Base-by-base conservation (phyloP, 2,329 filamentous ascomycete genomes). In the Bipolaris oryzae region DNA sequence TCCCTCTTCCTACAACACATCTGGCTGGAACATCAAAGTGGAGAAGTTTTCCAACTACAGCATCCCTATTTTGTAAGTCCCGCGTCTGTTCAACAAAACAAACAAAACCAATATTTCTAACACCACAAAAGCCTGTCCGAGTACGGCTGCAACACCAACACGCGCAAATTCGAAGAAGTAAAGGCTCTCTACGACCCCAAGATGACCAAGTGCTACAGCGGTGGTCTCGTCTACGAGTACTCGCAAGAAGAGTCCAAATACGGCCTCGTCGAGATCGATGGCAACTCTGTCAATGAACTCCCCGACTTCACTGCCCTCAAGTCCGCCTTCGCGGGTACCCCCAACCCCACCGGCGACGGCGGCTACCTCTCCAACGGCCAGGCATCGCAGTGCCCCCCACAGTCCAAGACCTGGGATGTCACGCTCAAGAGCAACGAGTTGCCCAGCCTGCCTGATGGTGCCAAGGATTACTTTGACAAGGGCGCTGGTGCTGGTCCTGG, bases 191-290 rank as follows among this genome's bases (percentile, higher is more conserved):
- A 97, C 88, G 85, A 81, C 78, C 78, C 77, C 18, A 76, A 96
- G 58, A 98, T 98, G 94, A 92, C 89, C 7, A 68, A 77, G 16
- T 92, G 97, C 70, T 98, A 96, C 85, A 97, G 93, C 38, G 95
- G 95, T 70, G 95, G 95, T 76, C 85, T 99, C 37, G 90, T 97
- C 77, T 99, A 97, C 80, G 93, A 98, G 79, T 99, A 96, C 82
- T 88, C 90, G 9, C 80, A 89, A 71, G 82, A 83, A 59, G 91
- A 66, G 7, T 70, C 88, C 79, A 83, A 88, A 43, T 98, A 87
- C 77, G 64, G 93, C 63, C 88, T 96, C 57, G 92, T 93, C 73
- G 79, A 85, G 55, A 81, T 95, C 71, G 72, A 77, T 44, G 84
- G 82, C 61, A 69, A 77, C 73, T 77, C 76, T 25, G 83, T 90